Evolutionary conservation across 768 basidiomycete species (phyloP).

Genomic region (Suillus fuscotomentosus): DNA sequence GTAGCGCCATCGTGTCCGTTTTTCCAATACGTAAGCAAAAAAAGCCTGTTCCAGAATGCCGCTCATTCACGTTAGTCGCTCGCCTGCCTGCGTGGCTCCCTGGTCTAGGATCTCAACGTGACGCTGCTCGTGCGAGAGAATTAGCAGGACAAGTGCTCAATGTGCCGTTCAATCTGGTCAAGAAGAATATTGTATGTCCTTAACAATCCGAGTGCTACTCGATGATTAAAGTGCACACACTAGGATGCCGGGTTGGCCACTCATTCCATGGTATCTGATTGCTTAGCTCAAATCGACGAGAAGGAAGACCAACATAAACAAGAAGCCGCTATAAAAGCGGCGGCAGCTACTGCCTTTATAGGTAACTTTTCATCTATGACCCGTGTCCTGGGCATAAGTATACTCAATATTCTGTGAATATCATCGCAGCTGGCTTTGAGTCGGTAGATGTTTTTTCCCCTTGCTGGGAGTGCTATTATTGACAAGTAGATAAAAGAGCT

Average conservation of each 20-base stretch:
- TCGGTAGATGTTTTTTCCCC: conserved; percentile 14
- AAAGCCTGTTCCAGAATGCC: not conserved
- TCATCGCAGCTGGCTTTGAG: conserved; percentile 22
- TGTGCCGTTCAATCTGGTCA: conserved; percentile 23
- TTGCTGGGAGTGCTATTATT: not conserved
- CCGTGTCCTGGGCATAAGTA: not conserved
- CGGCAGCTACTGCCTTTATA: conserved; percentile 23
- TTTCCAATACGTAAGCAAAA: conserved; percentile 22
- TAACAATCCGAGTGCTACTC: not conserved
- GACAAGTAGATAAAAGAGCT: conserved; percentile 14
- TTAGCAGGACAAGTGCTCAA: conserved; percentile 21
- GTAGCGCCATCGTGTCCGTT: conserved; percentile 16
- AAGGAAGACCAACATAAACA: conserved; percentile 13
- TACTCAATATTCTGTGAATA: not conserved
- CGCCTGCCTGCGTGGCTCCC: conserved; percentile 25
- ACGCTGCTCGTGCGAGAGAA: conserved; percentile 13
- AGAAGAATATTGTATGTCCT: conserved; percentile 21
- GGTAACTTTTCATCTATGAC: conserved; percentile 12
- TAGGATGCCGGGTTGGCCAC: conserved; percentile 18
- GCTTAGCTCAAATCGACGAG: conserved; percentile 16
- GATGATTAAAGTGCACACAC: not conserved
- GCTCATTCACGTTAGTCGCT: conserved; percentile 13
- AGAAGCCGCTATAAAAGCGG: conserved; percentile 25
- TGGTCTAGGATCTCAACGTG: conserved; percentile 17
- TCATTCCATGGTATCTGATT: conserved; percentile 27